Conservation (phyloP, 306 rosid genomes). For the Mucuna pruriens region DNA sequence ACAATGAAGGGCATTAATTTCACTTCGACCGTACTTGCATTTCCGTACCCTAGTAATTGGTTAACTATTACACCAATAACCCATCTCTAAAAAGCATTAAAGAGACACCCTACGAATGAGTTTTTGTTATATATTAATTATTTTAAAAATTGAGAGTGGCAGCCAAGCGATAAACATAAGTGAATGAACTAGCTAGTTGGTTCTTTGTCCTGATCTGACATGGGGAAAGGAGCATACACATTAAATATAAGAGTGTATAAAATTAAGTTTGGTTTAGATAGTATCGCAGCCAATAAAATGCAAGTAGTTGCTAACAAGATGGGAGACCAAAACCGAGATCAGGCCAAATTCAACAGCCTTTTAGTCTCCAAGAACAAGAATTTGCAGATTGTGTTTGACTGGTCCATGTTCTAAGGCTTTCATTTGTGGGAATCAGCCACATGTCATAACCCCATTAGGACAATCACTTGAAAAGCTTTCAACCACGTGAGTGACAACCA, state of each 20-base stretch:
- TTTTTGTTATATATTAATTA: background rate
- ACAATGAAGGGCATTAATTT: background rate
- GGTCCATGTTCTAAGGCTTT: constrained; percentile 39
- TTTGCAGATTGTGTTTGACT: constrained; percentile 45
- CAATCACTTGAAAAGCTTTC: constrained; percentile 26
- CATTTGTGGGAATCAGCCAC: constrained; percentile 43
- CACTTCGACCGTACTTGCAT: constrained; percentile 3
- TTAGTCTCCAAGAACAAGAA: constrained; percentile 29
- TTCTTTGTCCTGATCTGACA: constrained; percentile 40
- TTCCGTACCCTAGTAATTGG: background rate
- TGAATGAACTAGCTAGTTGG: background rate
- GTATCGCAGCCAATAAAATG: constrained; percentile 34
- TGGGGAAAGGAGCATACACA: constrained; percentile 45
- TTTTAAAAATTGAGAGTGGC: background rate
- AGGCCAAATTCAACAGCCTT: constrained; percentile 36
- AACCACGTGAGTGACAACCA: constrained; percentile 68
- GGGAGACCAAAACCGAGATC: constrained; percentile 44
- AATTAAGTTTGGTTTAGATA: constrained; percentile 2
- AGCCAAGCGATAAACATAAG: constrained; percentile 1
- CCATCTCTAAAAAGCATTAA: background rate
- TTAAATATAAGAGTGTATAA: background rate
- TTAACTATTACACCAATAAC: background rate
- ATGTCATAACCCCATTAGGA: constrained; percentile 52
- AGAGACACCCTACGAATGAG: background rate
- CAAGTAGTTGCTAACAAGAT: constrained; percentile 36